Evolutionary conservation across 768 basidiomycete genomes (phyloP), one percentile per base, ranked within the genome.

Genomic region (Russula emetica): DNA sequence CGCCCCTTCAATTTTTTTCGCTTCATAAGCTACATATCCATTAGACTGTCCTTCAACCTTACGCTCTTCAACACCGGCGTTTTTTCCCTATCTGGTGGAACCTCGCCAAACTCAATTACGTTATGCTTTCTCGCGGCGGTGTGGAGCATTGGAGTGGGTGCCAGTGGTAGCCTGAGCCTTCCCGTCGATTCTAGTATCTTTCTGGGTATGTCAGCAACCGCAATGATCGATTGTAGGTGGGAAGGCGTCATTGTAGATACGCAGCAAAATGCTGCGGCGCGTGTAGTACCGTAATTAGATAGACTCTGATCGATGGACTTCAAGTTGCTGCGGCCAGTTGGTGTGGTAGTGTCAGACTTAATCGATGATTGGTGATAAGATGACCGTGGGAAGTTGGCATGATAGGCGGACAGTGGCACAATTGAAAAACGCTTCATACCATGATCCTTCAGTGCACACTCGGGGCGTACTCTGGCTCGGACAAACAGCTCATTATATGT

Each of bases 151-250:
- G 87, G 87, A 1, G 86, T 87, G 5, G 87, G 87, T n/a, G n/a
- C n/a, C n/a, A n/a, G 85, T 34, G 88, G 88, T 56, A 87, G 87
- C 67, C 72, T 90, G 55, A 87, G 87, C 67, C 72, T 90, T 9
- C 88, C 88, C 0, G 88, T 90, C 0, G 89, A 90, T 69, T 85
- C 84, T 40, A 84, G 88, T 0, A 82, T 90, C 24, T 91, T 91
- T 73, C 78, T 91, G 9, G 88, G 85, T 85, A 47, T 47, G 78
- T 72, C 24, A 28, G n/a, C 13, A 7, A 14, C n/a, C 38, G 2
- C 6, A 56, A 30, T n/a, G n/a, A n/a, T n/a, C n/a, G n/a, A n/a
- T n/a, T n/a, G n/a, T n/a, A n/a, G n/a, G n/a, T n/a, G 84, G 84
- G 3, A 83, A 79, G 67, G 82, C 85, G 5, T 78, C 81, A 30